phyloP scores from a whole-genome alignment of 495 filamentous ascomycete genomes.

The Annulohypoxylon maeteangense region DNA sequence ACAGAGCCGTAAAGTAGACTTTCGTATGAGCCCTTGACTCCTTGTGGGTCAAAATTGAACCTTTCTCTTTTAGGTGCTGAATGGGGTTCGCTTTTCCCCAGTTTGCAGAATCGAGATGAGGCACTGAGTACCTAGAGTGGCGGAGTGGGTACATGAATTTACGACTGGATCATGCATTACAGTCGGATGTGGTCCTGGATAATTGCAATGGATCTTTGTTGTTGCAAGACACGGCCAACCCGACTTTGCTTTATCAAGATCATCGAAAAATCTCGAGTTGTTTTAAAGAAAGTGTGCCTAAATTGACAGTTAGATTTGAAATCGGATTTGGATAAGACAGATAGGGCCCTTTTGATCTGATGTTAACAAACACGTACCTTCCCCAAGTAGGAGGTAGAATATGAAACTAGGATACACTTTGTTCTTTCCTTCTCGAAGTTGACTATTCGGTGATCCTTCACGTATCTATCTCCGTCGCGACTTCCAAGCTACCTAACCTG shows the following conservation, averaged over 20 bases:
- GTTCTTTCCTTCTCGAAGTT: conserved; percentile 5
- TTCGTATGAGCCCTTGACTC: neutral
- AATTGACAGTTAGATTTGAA: neutral
- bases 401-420: conserved; percentile 7
- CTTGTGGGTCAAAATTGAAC: neutral
- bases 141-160: conserved; percentile 1
- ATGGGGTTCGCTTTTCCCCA: neutral
- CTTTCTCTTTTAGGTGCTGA: neutral
- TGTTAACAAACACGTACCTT: conserved; percentile 4
- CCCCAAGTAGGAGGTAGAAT: neutral
- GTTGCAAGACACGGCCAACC: neutral
- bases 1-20: neutral
- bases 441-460: neutral
- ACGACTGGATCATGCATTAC: neutral
- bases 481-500: conserved; percentile 27
- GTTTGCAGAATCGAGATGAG: neutral
- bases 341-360: neutral
- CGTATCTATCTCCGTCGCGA: conserved; percentile 17
- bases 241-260: conserved; percentile 14
- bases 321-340: conserved; percentile 2
- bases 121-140: neutral
- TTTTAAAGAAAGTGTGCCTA: conserved; percentile 1
- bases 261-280: neutral
- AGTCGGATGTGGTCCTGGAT: neutral
- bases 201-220: neutral